These are phyloP conservation scores for Tephrocybe sp. DNA, from an alignment of 768 basidiomycete genomes.

Conservation along the genomic window DNA sequence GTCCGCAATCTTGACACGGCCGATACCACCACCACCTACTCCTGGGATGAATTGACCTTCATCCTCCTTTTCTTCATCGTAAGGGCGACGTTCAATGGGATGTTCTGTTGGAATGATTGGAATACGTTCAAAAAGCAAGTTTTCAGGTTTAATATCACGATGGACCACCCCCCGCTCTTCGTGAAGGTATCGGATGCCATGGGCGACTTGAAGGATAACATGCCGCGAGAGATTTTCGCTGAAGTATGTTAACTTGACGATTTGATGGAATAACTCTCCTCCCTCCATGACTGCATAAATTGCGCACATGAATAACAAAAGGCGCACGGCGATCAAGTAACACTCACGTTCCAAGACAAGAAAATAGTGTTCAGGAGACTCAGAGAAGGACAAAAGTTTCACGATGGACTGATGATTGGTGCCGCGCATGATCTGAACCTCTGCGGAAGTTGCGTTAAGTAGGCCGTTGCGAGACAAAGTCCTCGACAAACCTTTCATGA, in stretches of 20 bases:
- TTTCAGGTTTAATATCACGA: constrained; percentile 99
- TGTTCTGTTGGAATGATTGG: constrained; percentile 85
- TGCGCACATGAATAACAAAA: constrained; percentile 14
- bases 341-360: constrained; percentile 84
- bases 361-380: constrained; percentile 92
- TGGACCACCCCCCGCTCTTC: constrained; percentile 98
- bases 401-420: constrained; percentile 91
- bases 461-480: not conserved
- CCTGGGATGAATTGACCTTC: constrained; percentile 95
- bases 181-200: constrained; percentile 93
- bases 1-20: constrained; percentile 97
- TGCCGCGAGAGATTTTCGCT: constrained; percentile 96
- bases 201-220: constrained; percentile 93
- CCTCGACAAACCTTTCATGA: constrained; percentile 74
- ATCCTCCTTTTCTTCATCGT: constrained; percentile 98
- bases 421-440: constrained; percentile 99
- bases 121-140: constrained; percentile 90
- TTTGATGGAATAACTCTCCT: constrained; percentile 97
- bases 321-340: not conserved
- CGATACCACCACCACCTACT: constrained; percentile 95
- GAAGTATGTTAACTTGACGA: constrained; percentile 98
- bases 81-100: constrained; percentile 66
- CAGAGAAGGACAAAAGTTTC: constrained; percentile 88
- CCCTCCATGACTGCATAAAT: constrained; percentile 84
- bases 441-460: constrained; percentile 34